Evolutionary conservation across 2,329 filamentous ascomycete genomes (phyloP), one percentile per base, ranked within the genome.

Genomic region (Fusarium sp.): DNA sequence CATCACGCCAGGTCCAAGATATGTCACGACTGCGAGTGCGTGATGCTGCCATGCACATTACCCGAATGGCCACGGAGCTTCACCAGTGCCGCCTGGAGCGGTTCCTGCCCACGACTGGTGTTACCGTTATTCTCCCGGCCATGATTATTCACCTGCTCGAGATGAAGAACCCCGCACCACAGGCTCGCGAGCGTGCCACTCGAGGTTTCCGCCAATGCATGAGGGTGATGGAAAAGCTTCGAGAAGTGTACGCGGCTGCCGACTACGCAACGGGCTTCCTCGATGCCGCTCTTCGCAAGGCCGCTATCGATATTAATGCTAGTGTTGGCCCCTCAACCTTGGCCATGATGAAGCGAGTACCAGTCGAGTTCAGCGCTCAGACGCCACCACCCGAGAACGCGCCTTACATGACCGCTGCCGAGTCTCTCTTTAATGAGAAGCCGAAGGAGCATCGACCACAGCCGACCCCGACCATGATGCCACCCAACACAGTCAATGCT

Each of bases 211-310:
- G 93, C 77, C 93, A 95, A 81, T 98, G 96, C 84, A 98, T 98
- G 94, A 90, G 92, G 56, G 95, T 98, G 68, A 93, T 98, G 87
- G 92, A 95, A 81, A 93, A 92, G 73, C 88, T 98, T 20, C 91
- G 95, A 41, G 95, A 98, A 79, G 94, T 95, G 34, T 98, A 98
- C 79, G 92, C 95, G 0, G 95, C 95, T 0, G 96, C 96, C n/a
- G 95, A 98, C 82, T 98, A 97, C 78, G 95, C 95, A n/a, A 96
- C 94, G 1, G 94, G 94, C 3, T 98, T 98, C 85, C 88, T 98
- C n/a, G 94, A 97, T 81, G 95, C 95, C 1, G 95, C 95, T 1
- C 93, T 98, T 72, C 92, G 94, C 72, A 97, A 97, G 85, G 94
- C 94, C 10, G 92, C 94, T 66, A 95, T 97, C 72, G 91, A 94